A percentile compares a stretch with the other conserved stretches of the same genome.
phyloP scores from a whole-genome alignment of 495 filamentous ascomycete genomes.

The Penicillium argentinense region DNA sequence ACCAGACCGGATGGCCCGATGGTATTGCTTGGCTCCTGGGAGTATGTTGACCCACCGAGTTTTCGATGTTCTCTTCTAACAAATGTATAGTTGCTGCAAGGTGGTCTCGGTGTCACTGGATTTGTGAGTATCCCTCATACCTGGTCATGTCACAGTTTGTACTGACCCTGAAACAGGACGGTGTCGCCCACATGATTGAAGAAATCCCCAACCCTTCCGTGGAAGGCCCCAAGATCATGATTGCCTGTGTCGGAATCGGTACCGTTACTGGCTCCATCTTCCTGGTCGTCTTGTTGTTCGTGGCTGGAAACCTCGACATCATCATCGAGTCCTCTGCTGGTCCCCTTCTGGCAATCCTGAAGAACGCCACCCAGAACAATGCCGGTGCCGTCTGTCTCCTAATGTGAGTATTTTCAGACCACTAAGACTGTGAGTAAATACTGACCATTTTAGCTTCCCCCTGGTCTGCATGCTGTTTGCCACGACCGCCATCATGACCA shows the following conservation, averaged over 20 bases:
- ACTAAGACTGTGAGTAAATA: background rate
- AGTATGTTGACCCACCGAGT: constrained; percentile 23
- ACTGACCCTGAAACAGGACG: constrained; percentile 39
- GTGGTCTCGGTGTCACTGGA: constrained; percentile 60
- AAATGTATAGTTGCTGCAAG: constrained; percentile 50
- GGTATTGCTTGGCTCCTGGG: constrained; percentile 65
- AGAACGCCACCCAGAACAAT: constrained; percentile 63
- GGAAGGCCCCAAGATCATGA: constrained; percentile 71
- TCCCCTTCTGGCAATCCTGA: constrained; percentile 69
- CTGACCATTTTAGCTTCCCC: constrained; percentile 54
- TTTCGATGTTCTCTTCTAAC: constrained; percentile 18
- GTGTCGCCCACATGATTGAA: constrained; percentile 55
- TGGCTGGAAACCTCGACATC: constrained; percentile 55
- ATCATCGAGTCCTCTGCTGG: constrained; percentile 63
- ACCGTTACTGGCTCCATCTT: constrained; percentile 68
- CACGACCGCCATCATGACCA: constrained; percentile 71
- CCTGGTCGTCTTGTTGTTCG: constrained; percentile 64
- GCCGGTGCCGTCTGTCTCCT: constrained; percentile 67
- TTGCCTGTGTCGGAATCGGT: constrained; percentile 68
- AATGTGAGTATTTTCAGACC: constrained; percentile 43
- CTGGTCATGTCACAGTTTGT: background rate
- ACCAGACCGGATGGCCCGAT: constrained; percentile 62
- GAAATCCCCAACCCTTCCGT: constrained; percentile 70
- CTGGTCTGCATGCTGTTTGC: constrained; percentile 72
- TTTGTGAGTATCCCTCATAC: constrained; percentile 41